Conservation (phyloP, 805 yeast species). For the Vanderwaltozyma yarrowii region DNA sequence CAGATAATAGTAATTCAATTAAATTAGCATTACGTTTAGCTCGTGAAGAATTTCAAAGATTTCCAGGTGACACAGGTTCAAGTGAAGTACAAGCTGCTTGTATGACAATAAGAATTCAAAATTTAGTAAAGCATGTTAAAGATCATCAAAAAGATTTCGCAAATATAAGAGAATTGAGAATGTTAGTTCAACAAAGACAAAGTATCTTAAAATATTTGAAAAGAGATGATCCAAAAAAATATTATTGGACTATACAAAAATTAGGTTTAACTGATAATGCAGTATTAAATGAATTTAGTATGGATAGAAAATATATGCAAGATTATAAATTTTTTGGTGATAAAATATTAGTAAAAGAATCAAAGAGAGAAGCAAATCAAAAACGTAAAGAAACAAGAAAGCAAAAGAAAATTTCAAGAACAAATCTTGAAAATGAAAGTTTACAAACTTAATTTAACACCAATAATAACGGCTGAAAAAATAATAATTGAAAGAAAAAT, state of each 20-base stretch:
- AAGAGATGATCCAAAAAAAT: conserved; percentile 66
- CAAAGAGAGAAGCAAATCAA: conserved; percentile 38
- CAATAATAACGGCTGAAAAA: background rate
- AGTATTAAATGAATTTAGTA: conserved; percentile 67
- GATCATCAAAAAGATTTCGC: conserved; percentile 62
- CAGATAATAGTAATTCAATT: conserved; percentile 46
- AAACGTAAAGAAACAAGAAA: conserved; percentile 38
- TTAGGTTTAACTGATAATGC: conserved; percentile 79
- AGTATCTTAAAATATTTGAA: conserved; percentile 72
- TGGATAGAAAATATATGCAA: conserved; percentile 70
- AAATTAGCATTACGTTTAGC: conserved; percentile 57
- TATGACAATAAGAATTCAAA: conserved; percentile 69
- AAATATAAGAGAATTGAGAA: conserved; percentile 62
- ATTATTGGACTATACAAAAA: conserved; percentile 78
- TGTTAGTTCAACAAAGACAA: conserved; percentile 85
- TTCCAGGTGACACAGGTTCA: conserved; percentile 88
- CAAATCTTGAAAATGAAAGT: background rate
- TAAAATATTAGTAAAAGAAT: conserved; percentile 44
- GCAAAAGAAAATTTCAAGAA: conserved; percentile 28
- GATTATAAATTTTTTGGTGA: conserved; percentile 74
- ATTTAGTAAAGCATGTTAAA: conserved; percentile 62
- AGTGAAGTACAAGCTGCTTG: conserved; percentile 95
- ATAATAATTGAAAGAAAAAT: too few species aligned
- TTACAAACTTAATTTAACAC: background rate
- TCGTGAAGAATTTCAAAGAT: conserved; percentile 66